Base-by-base conservation (phyloP, 2,329 filamentous ascomycete genomes). In the Alternaria novae-zelandiae region DNA sequence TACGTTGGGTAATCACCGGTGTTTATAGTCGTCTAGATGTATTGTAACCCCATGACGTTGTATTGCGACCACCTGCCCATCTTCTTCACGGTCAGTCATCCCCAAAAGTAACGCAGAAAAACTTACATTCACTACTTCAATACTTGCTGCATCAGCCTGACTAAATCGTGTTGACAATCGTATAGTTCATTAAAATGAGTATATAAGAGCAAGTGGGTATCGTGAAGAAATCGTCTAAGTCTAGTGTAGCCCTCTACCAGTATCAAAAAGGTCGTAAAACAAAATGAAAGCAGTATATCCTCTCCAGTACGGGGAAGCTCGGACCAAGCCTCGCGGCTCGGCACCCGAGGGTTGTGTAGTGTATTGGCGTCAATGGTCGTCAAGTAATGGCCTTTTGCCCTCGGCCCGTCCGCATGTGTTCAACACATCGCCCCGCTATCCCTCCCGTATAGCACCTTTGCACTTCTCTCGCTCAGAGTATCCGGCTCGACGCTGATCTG, bases 401-500 rank as follows among this genome's bases (percentile, higher is more conserved):
- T 41, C 9, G 8, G 0, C 36, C 4, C 36, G 9, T 41, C 36
- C 2, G 36, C 15, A 41, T 41, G 17, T 51, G 17, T 17, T 36
- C 6, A 23, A 32, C 28, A 51, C 20, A 30, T 30, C 17, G 32
- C 30, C 49, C 17, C 28, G 32, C 17, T 30, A 10, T 51, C 32
- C 49, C 28, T 51, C 5, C 32, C 49, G 28, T 17, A 9, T 20
- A 51, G 49, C 32, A n/a, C 17, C 15, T 23, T 28, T 36, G 49
- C 10, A n/a, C 28, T 51, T 23, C 49, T 51, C 26, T 51, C 28
- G 13, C 49, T 51, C 12, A 23, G 30, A 23, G 49, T 41, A 43
- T 65, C 51, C 21, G 64, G 63, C 32, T 69, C 67, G 7, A 72
- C 59, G 11, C 56, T 55, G 11, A 72, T 56, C 12, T 57, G 47